Evolutionary conservation across 108 stramenopile genomes (phyloP).

Genomic region (Skeletonema marinoi): DNA sequence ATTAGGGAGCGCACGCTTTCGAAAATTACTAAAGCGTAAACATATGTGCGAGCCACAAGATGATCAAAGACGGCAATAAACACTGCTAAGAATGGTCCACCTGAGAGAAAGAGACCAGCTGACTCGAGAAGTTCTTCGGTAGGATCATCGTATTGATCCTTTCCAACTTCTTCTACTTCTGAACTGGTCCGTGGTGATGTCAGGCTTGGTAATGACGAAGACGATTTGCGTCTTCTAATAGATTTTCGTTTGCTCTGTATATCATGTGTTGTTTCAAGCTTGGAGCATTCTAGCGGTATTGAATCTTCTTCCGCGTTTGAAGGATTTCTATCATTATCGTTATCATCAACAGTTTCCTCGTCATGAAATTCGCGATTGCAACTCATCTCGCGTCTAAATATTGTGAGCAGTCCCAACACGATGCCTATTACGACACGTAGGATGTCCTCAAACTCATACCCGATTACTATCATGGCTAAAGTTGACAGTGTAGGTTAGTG

Average conservation of each 20-base stretch:
- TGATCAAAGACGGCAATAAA: slow-evolving; percentile 37
- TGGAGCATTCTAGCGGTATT: not conserved
- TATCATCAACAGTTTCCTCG: slow-evolving; percentile 37
- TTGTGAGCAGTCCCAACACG: slow-evolving; percentile 50
- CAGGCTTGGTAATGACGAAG: slow-evolving; percentile 18
- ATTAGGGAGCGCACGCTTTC: slow-evolving; percentile 5
- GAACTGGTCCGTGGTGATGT: not conserved
- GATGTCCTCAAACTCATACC: slow-evolving; percentile 8
- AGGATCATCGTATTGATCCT: slow-evolving; percentile 37
- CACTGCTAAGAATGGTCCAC: slow-evolving; percentile 45
- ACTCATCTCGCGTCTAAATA: slow-evolving; percentile 81
- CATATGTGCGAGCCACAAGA: slow-evolving; percentile 17
- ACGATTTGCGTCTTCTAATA: slow-evolving; percentile 21
- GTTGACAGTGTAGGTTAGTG: not conserved
- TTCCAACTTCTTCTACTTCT: not conserved
- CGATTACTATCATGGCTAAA: not conserved
- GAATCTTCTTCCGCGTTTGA: not conserved
- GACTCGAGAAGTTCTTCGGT: slow-evolving; percentile 72
- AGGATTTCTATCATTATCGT: not conserved
- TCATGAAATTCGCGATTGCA: slow-evolving; percentile 80
- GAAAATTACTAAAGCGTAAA: slow-evolving; percentile 5
- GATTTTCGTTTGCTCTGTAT: not conserved
- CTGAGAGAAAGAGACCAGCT: slow-evolving; percentile 55
- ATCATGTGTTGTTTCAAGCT: not conserved
- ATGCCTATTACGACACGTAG: slow-evolving; percentile 40